A percentile compares a stretch with the other conserved stretches of the same genome.
phyloP scores from a whole-genome alignment of 2,329 filamentous ascomycete genomes.

The Geosmithia morbida region DNA sequence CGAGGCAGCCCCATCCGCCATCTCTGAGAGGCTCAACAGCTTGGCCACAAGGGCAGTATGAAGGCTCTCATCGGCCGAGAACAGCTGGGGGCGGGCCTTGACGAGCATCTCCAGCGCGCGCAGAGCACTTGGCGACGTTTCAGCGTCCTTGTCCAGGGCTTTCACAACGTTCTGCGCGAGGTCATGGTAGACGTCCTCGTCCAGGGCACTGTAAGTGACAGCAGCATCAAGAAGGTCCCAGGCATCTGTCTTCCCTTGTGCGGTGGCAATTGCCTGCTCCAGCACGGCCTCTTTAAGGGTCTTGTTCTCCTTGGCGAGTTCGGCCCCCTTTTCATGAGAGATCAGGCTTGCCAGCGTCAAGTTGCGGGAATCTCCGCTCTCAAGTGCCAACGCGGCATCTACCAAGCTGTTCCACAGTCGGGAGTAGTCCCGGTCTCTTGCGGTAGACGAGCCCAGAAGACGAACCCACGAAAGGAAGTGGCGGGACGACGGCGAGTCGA shows the following conservation, averaged over 20 bases:
- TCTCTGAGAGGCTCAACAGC: constrained; percentile 38
- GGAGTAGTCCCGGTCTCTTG: not conserved
- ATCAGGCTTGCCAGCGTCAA: constrained; percentile 29
- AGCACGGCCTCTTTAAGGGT: constrained; percentile 33
- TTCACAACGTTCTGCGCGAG: constrained; percentile 19
- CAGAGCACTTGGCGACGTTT: constrained; percentile 18
- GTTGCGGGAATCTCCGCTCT: constrained; percentile 8
- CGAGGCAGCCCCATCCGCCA: constrained; percentile 21
- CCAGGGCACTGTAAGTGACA: constrained; percentile 25
- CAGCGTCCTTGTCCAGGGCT: constrained; percentile 10
- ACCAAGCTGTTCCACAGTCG: constrained; percentile 30
- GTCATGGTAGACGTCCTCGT: constrained; percentile 15
- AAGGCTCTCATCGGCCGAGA: constrained; percentile 27
- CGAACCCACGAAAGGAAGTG: constrained; percentile 54
- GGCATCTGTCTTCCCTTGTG: constrained; percentile 5
- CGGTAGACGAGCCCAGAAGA: constrained; percentile 27
- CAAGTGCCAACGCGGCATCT: constrained; percentile 21
- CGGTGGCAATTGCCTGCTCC: constrained; percentile 20
- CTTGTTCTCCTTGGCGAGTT: constrained; percentile 20
- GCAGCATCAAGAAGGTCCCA: constrained; percentile 35
- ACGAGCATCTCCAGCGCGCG: constrained; percentile 32
- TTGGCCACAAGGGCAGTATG: constrained; percentile 36
- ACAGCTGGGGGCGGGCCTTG: constrained; percentile 25
- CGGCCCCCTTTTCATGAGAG: constrained; percentile 23
- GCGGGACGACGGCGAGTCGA: constrained; percentile 54